Evolutionary conservation across 345 rosid species (phyloP).

Genomic region (Pugionium dolabratum): DNA sequence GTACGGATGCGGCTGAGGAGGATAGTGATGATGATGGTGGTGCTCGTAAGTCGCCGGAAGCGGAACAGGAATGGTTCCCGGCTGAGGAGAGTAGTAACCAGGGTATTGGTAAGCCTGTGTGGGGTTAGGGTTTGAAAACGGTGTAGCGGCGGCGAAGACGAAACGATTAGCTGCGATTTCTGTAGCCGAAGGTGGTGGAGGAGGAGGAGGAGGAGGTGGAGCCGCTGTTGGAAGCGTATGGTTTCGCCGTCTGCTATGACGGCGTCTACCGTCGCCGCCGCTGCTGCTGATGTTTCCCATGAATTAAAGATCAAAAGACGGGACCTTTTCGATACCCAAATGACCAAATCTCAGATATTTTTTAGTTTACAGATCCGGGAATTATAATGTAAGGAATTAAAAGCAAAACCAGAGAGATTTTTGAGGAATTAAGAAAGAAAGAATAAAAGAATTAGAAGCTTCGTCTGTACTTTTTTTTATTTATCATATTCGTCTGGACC

Average conservation of each 20-base stretch:
- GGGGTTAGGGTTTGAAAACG: slow-evolving; percentile 54
- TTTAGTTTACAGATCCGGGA: slow-evolving; percentile 12
- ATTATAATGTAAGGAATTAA: slow-evolving; percentile 16
- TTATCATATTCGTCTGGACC: too few species aligned
- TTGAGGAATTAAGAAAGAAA: slow-evolving; percentile 20
- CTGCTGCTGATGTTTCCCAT: slow-evolving; percentile 76
- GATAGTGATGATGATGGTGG: slow-evolving; percentile 41
- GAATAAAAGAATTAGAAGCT: neutral
- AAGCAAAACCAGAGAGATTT: slow-evolving; percentile 10
- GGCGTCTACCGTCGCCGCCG: slow-evolving; percentile 56
- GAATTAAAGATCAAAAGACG: slow-evolving; percentile 9
- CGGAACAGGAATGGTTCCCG: slow-evolving; percentile 54
- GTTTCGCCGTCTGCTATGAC: slow-evolving; percentile 50
- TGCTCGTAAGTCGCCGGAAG: slow-evolving; percentile 57
- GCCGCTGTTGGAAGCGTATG: slow-evolving; percentile 44
- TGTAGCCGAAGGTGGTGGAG: slow-evolving; percentile 41
- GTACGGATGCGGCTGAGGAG: neutral
- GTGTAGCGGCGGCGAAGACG: slow-evolving; percentile 71
- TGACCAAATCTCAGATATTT: slow-evolving; percentile 11
- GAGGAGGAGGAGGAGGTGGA: slow-evolving; percentile 45
- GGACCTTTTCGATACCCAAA: slow-evolving; percentile 1
- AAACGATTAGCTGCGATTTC: slow-evolving; percentile 45
- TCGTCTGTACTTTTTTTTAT: too few species aligned
- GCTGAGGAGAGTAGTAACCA: slow-evolving; percentile 56
- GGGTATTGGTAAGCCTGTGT: slow-evolving; percentile 50